A percentile compares a stretch with the other conserved stretches of the same genome.
Conservation (phyloP, 345 rosid genomes). For the Populus tremula region DNA sequence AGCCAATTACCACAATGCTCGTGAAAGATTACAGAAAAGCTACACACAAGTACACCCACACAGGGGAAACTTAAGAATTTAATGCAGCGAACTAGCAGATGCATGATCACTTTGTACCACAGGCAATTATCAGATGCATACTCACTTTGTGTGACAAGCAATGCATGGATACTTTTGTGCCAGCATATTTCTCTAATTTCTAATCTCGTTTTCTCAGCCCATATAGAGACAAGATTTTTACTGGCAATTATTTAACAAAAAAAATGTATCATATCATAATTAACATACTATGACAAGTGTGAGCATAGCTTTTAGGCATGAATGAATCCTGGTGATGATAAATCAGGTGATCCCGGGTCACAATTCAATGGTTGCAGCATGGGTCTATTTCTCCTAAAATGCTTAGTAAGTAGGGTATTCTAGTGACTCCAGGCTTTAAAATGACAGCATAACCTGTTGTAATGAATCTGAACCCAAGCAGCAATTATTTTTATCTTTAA, state of each 20-base stretch:
- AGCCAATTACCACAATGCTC: no score
- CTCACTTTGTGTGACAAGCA: not conserved
- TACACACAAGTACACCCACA: no score
- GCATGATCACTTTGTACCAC: not conserved
- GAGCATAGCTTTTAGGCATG: not conserved
- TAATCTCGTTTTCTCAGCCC: not conserved
- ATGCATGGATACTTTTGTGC: not conserved
- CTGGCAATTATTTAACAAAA: not conserved
- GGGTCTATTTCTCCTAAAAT: not conserved
- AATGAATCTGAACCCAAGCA: not conserved
- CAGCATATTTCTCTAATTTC: not conserved
- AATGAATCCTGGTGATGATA: not conserved
- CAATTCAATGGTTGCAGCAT: not conserved
- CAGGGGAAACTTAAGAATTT: no score
- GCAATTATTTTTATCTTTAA: no score
- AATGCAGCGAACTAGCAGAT: no score
- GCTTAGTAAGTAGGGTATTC: not conserved
- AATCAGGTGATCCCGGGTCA: conserved; percentile 1
- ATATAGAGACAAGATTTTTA: not conserved
- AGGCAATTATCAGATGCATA: not conserved
- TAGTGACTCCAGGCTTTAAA: not conserved
- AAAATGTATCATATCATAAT: not conserved
- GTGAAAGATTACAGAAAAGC: no score
- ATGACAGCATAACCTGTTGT: not conserved
- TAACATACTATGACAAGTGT: not conserved